Evolutionary conservation across 768 basidiomycete genomes (phyloP).

Genomic region (Paxillus rubicundulus): DNA sequence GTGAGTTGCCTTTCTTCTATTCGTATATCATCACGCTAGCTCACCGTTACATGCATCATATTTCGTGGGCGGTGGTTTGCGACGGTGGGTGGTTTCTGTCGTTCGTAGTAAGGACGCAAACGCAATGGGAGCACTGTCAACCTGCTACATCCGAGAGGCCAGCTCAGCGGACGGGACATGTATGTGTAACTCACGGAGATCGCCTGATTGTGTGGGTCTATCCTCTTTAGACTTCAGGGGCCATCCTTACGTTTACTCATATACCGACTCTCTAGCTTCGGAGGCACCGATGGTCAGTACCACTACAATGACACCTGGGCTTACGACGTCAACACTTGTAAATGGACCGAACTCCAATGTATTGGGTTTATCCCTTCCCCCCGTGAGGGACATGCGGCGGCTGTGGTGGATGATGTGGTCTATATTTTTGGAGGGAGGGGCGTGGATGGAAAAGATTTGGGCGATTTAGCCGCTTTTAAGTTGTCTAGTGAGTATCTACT

Average conservation of each 20-base stretch:
- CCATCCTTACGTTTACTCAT: conserved; percentile 13
- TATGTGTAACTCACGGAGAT: conserved; percentile 79
- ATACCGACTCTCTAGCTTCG: conserved; percentile 61
- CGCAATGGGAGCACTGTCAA: conserved; percentile 80
- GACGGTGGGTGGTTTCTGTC: conserved; percentile 4
- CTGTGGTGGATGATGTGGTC: conserved; percentile 94
- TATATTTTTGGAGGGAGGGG: conserved; percentile 98
- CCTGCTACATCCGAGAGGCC: conserved; percentile 59
- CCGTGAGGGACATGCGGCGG: conserved; percentile 94
- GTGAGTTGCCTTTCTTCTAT: conserved; percentile 46
- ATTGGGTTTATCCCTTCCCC: conserved; percentile 97
- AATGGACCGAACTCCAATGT: conserved; percentile 91
- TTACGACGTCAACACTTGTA: conserved; percentile 75
- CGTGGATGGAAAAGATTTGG: conserved; percentile 93
- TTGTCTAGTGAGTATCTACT: conserved; percentile 74
- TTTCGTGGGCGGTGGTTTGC: background rate
- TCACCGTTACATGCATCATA: background rate
- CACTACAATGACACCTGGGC: conserved; percentile 99
- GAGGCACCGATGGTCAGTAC: conserved; percentile 97
- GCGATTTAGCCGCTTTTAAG: conserved; percentile 95
- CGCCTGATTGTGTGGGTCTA: conserved; percentile 74
- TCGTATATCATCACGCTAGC: conserved; percentile 1
- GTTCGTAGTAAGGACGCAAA: conserved; percentile 71
- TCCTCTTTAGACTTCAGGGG: conserved; percentile 11
- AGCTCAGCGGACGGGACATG: conserved; percentile 88